Percentiles rank a stretch among this genome's conserved stretches.
Conservation (phyloP, 2,329 filamentous ascomycete genomes). For the Colletotrichum acutatum region DNA sequence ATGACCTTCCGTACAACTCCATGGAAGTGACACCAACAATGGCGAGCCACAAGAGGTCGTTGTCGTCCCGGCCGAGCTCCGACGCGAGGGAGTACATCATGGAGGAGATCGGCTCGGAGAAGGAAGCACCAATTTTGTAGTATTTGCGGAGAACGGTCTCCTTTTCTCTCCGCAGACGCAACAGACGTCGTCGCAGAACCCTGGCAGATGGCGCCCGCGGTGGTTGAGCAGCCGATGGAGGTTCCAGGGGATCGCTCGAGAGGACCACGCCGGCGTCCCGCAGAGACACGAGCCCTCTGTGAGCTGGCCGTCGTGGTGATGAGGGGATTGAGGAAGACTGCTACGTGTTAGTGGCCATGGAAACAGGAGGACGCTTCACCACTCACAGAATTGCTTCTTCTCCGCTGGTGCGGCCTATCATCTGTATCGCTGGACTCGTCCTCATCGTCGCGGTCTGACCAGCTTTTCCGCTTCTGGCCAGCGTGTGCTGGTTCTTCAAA, state of each 20-base stretch:
- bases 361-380: background rate
- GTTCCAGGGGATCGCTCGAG: slow-evolving; percentile 61
- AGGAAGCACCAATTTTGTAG: slow-evolving; percentile 88
- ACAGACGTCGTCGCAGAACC: slow-evolving; percentile 76
- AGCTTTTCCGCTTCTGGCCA: slow-evolving; percentile 83
- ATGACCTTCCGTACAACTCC: slow-evolving; percentile 89
- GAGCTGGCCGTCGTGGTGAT: slow-evolving; percentile 70
- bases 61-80: slow-evolving; percentile 95
- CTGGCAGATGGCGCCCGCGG: slow-evolving; percentile 75
- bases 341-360: slow-evolving; percentile 35
- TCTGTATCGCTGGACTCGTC: slow-evolving; percentile 80
- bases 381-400: slow-evolving; percentile 88
- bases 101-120: slow-evolving; percentile 93
- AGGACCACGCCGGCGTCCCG: slow-evolving; percentile 57
- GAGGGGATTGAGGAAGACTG: slow-evolving; percentile 74
- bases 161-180: slow-evolving; percentile 81
- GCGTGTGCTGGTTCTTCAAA: slow-evolving; percentile 56
- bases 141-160: slow-evolving; percentile 82
- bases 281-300: slow-evolving; percentile 69
- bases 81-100: slow-evolving; percentile 95
- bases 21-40: slow-evolving; percentile 96
- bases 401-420: slow-evolving; percentile 80
- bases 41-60: slow-evolving; percentile 92
- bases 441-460: slow-evolving; percentile 73
- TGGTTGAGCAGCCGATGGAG: slow-evolving; percentile 68